A percentile compares a stretch with the other conserved stretches of the same genome.
Evolutionary conservation across 352 stramenopile genomes (phyloP).

Genomic region (Phytopythium delawarense): DNA sequence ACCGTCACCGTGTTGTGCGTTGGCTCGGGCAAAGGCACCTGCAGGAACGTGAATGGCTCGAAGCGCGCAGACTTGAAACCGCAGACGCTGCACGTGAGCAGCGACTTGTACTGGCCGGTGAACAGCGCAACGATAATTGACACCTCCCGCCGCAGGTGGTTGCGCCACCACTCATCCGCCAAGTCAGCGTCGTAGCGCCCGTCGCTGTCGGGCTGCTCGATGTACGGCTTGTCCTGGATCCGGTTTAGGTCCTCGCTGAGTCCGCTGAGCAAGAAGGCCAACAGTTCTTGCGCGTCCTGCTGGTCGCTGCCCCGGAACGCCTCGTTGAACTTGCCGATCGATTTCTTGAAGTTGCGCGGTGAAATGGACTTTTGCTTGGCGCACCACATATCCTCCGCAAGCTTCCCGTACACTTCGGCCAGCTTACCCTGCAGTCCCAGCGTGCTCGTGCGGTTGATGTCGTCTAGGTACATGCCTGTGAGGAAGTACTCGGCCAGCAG

Average conservation of each 20-base stretch:
- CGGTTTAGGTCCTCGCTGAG: constrained; percentile 99
- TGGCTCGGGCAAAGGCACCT: constrained; percentile 83
- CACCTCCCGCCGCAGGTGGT: constrained; percentile 96
- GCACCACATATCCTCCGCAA: constrained; percentile 96
- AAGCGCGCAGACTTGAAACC: constrained; percentile 93
- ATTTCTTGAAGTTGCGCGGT: constrained; percentile 93
- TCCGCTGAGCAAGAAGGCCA: constrained; percentile 95
- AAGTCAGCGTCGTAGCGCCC: constrained; percentile 96
- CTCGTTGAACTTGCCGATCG: constrained; percentile 93
- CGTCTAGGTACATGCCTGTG: constrained; percentile 86
- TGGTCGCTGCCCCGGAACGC: constrained; percentile 97
- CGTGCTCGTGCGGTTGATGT: constrained; percentile 97
- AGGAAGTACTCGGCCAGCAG: constrained; percentile 97
- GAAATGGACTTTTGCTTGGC: constrained; percentile 92
- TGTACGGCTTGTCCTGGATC: constrained; percentile 95
- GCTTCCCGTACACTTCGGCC: constrained; percentile 92
- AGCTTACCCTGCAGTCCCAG: constrained; percentile 94
- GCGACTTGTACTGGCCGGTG: constrained; percentile 98
- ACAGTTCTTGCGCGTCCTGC: constrained; percentile 97
- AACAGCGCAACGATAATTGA: constrained; percentile 99
- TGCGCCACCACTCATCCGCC: constrained; percentile 99
- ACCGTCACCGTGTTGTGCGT: constrained; percentile 84
- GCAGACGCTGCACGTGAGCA: constrained; percentile 95
- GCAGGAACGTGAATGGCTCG: constrained; percentile 91
- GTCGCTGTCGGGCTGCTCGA: constrained; percentile 97